Base-by-base conservation (phyloP, 108 stramenopile genomes). In the Seminavis robusta region DNA sequence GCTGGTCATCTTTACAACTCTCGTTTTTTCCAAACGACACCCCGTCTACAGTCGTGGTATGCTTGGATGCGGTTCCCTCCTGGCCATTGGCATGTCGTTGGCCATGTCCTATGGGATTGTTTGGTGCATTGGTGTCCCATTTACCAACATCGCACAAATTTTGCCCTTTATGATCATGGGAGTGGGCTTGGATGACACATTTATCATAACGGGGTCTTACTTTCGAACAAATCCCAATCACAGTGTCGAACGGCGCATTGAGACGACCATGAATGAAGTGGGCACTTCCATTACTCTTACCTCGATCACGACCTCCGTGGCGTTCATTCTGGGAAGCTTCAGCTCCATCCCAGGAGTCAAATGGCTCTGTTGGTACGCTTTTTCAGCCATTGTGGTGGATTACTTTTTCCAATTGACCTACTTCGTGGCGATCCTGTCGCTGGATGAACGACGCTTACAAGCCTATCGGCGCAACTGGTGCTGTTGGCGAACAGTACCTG, bases 271-370 rank as follows among this genome's bases (percentile, higher is more conserved):
- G 47, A 24, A 27, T 13, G 55, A 47, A 19, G 43, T 51, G 20
- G 65, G 58, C 9, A 25, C 28, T 0, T 10, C 26, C 38, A 43
- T 60, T 59, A 16, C 31, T 20, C 48, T 65, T 46, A 76, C 75
- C 0, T 65, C 71, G 10, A 4, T 73, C 13, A 76, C 71, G 15
- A 55, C 72, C 47, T 62, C 63, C 17, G 11, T 40, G 6, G 75
- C 71, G 4, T 76, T 76, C n/a, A n/a, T n/a, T n/a, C 44, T 73
- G n/a, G 75, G 75, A 17, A 13, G 44, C 16, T 10, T 37, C 10
- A 45, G 42, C 31, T 47, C n/a, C 10, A 33, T 65, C 28, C 63
- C 63, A 17, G 54, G 45, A 4, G 37, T 65, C 8, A 28, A 29
- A 11, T 47, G 54, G 46, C 31, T 65, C n/a, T 65, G 52, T 19